Base-by-base conservation (phyloP, 352 stramenopile genomes). In the Pythium graminicola region DNA sequence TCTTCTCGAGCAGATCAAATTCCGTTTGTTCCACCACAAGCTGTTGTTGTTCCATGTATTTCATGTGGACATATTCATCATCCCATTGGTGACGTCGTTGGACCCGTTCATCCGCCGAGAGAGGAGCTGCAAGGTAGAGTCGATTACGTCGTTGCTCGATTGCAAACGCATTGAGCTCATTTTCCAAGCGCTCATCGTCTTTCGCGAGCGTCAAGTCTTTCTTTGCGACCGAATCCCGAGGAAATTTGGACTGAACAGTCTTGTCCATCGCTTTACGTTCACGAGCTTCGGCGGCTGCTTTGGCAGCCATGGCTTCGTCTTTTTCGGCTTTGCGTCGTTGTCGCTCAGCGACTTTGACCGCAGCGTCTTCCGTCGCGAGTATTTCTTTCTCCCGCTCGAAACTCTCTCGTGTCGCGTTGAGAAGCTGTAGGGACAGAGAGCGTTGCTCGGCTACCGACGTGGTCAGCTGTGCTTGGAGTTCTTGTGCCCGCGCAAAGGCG, bases 1-100 rank as follows among this genome's bases (percentile, higher is more conserved):
- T 84, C 49, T 89, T 89, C 51, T 89, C 77, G 0, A 89, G 54
- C 14, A 89, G 46, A 49, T 84, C 70, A 38, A 82, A 89, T 55
- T 89, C 77, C 2, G 73, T 54, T 44, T 79, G 73, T 38, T 89
- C 77, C 6, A 75, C 60, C 44, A 57, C 53, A n/a, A 81, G 38
- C 42, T 70, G 64, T 13, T 69, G 54, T 11, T 69, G 51, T 33
- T 89, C 77, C 33, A 85, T 58, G 33, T 65, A 63, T 44, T 81
- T 85, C 62, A 82, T 72, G 58, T 89, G 77, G 0, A 78, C 67
- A 17, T 67, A 89, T 42, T 89, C 77, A 4, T 69, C 64, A 14
- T 86, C 77, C 24, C 68, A 24, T 47, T 68, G 67, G 20, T 70
- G 65, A 10, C 61, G 71, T 10, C 68, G 57, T 3, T 54, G 60